phyloP scores from a whole-genome alignment of 371 early-diverging fungal species.

The Mortierella sp. region DNA sequence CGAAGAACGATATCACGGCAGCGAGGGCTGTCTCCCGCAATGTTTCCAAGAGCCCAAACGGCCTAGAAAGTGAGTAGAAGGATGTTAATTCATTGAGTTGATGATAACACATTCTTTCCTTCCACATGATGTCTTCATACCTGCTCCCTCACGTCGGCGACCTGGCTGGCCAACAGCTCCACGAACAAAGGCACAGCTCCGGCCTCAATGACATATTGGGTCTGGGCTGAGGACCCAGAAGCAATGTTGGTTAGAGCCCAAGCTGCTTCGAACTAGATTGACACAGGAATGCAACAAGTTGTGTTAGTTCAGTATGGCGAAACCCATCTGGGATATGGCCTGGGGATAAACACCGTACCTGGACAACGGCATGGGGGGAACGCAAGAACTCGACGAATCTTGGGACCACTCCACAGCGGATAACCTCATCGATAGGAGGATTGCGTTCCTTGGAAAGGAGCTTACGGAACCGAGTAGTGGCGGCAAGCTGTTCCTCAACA shows the following conservation, averaged over 20 bases:
- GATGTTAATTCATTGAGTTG: not conserved
- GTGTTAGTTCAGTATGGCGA: not conserved
- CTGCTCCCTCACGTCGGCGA: slow-evolving; percentile 97
- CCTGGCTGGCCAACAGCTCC: slow-evolving; percentile 86
- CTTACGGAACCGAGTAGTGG: slow-evolving; percentile 95
- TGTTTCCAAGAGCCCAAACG: slow-evolving; percentile 99
- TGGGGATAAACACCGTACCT: slow-evolving; percentile 66
- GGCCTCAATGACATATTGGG: slow-evolving; percentile 92
- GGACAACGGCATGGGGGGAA: slow-evolving; percentile 82
- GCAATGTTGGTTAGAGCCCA: slow-evolving; percentile 99
- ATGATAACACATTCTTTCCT: not conserved
- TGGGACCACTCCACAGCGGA: slow-evolving; percentile 94
- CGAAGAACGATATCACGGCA: slow-evolving; percentile 96
- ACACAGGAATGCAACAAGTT: not conserved
- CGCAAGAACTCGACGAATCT: slow-evolving; percentile 95
- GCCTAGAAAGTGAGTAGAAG: slow-evolving; percentile 62
- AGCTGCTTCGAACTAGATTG: slow-evolving; percentile 95
- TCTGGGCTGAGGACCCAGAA: slow-evolving; percentile 97
- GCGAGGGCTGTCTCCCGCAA: slow-evolving; percentile 98
- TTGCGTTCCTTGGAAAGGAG: slow-evolving; percentile 97
- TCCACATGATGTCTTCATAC: slow-evolving; percentile 50
- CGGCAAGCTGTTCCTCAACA: slow-evolving; percentile 83
- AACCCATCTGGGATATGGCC: not conserved
- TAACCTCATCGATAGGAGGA: slow-evolving; percentile 99
- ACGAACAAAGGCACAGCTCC: slow-evolving; percentile 97